phyloP scores from a whole-genome alignment of 1,284 basidiomycete genomes.

The Butyriboletus appendiculatus region DNA sequence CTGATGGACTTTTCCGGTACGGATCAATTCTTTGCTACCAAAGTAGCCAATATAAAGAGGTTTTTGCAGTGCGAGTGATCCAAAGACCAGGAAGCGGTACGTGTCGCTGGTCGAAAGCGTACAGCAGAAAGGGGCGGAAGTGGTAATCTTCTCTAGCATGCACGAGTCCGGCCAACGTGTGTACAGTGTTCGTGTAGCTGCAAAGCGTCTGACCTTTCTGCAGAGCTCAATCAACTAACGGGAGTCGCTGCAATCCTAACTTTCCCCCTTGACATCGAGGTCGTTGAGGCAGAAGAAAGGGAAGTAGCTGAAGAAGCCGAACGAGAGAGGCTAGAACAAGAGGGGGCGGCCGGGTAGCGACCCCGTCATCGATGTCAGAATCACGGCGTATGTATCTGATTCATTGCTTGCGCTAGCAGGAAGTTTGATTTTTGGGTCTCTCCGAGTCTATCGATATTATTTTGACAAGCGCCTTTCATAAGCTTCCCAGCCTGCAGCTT shows the following conservation, averaged over 20 bases:
- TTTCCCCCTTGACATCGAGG: slow-evolving; percentile 94
- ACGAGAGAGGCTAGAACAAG: slow-evolving; percentile 33
- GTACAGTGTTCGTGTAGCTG: slow-evolving; percentile 31
- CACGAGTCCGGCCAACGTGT: slow-evolving; percentile 96
- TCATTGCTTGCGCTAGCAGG: not conserved
- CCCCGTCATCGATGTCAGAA: not conserved
- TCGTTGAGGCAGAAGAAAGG: slow-evolving; percentile 84
- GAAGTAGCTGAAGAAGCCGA: slow-evolving; percentile 60
- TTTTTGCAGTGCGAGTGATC: slow-evolving; percentile 65
- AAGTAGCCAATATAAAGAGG: not conserved
- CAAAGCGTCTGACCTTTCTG: slow-evolving; percentile 14
- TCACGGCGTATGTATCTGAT: not conserved
- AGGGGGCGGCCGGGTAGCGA: slow-evolving; percentile 32
- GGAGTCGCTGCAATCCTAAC: slow-evolving; percentile 96
- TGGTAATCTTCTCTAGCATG: slow-evolving; percentile 98
- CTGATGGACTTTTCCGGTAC: slow-evolving; percentile 91
- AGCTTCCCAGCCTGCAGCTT: slow-evolving; percentile 88
- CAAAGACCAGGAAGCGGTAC: slow-evolving; percentile 78
- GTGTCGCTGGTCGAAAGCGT: slow-evolving; percentile 91
- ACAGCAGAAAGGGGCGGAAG: slow-evolving; percentile 87
- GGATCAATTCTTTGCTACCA: slow-evolving; percentile 12
- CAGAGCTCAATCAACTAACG: slow-evolving; percentile 93
- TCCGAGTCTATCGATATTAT: slow-evolving; percentile 1
- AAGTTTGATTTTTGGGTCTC: not conserved
- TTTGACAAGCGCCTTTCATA: slow-evolving; percentile 49